Evolutionary conservation across 257 asterid genomes (phyloP), one percentile per base, ranked within the genome.

Genomic region (Linaria vulgaris): DNA sequence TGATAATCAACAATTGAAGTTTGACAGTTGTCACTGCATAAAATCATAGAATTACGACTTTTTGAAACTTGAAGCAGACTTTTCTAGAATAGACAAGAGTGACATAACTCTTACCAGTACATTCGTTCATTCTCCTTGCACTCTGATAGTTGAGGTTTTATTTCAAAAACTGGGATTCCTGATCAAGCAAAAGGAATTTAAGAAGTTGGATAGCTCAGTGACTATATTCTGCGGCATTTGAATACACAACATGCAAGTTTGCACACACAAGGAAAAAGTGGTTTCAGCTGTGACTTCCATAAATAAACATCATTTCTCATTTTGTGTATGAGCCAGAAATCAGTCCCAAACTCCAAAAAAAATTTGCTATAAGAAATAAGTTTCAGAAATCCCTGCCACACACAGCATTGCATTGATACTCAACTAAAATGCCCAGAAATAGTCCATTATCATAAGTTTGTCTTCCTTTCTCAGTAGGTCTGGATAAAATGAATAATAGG

Each of bases 1-100:
- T 88, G 90, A 47, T 75, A 74, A 69, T 90, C 96, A 76, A 69
- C 77, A 67, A 90, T 82, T 12, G 87, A 80, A 16, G 95, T 84
- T 71, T 69, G 80, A 69, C 97, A 90, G 72, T 82, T 78, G 85
- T 85, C 77, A 52, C 97, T 90, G 88, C 83, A 80, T 11, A 66
- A 63, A 61, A 63, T 14, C 61, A 65, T 50, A 38, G 7, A 75
- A 37, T n/a, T 61, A 66, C 49, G 64, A 61, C 12, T n/a, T 34
- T 61, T 23, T 21, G 22, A 56, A 50, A 47, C 25, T 20, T 24
- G 38, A 61, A 51, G 31, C 50, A 61, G 30, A 21, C n/a, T 51
- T 59, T 16, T 41, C 25, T 31, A 31, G 49, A 13, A 52, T 24
- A 67, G 59, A 30, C 6, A n/a, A 15, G 43, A 56, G 30, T 13